Evolutionary conservation across 345 rosid species (phyloP), one percentile per base, ranked within the genome.

Genomic region (Sisymbrium irio): DNA sequence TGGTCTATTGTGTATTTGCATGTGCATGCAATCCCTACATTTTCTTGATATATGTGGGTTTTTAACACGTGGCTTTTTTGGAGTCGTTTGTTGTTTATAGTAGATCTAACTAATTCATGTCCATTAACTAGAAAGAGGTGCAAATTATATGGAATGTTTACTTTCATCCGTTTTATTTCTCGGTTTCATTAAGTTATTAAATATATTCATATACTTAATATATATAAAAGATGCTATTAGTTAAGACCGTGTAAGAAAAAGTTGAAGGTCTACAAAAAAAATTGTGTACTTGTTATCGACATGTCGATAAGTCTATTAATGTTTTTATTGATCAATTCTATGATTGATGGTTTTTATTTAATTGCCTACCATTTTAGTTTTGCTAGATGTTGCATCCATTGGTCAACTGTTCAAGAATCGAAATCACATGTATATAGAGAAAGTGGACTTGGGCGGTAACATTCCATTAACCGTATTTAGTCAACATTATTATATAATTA

Each of bases 21-120:
- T 74, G 72, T 65, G 66, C 73, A 69, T 69, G 73, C 35, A 25
- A 42, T 45, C 59, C 72, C 59, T 56, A 65, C 54, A 65, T 57
- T 36, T 71, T 37, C 54, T 65, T 46, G 33, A 35, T 55, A 35
- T 55, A 11, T 36, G 51, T 35, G 41, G 57, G 49, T 46, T 65
- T 19, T 6, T 44, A 49, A 36, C 60, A 74, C 51, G 66, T 74
- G 59, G 40, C 39, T 41, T 49, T 60, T 10, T 59, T 33, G 37
- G 12, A 47, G 46, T 58, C 33, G 33, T 14, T 59, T 36, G 27
- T 33, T 20, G 15, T 28, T 58, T 44, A 35, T 11, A 35, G 57
- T 30, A 69, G 19, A 15, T 22, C 36, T 68, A 46, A 28, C 32
- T 42, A 55, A 12, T 68, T 17, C 4, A 7, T 41, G 10, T 30